phyloP scores from a whole-genome alignment of 164 flowering plant species.

The Chimonanthus praecox region DNA sequence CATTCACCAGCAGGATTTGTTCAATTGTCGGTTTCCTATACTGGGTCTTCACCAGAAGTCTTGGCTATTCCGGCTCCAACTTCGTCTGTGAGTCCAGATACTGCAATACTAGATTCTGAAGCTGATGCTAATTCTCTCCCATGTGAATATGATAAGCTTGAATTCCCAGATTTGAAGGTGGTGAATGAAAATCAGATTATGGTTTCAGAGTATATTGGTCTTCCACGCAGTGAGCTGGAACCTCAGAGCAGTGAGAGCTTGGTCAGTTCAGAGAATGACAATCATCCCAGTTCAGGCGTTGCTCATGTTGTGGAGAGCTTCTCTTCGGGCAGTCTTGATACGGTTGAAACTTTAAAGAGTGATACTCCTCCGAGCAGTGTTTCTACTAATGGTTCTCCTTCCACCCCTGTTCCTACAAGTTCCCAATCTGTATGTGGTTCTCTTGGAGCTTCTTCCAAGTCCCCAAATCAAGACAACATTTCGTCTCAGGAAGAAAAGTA shows the following conservation, averaged over 20 bases:
- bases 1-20: constrained; percentile 97
- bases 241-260: constrained; percentile 49
- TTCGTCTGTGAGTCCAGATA: constrained; percentile 17
- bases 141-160: constrained; percentile 55
- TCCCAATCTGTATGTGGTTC: constrained; percentile 39
- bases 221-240: constrained; percentile 37
- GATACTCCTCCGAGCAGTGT: constrained; percentile 67
- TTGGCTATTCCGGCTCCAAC: constrained; percentile 39
- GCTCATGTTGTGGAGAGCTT: constrained; percentile 36
- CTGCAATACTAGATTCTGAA: constrained; percentile 31
- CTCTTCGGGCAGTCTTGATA: constrained; percentile 24
- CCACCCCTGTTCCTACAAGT: constrained; percentile 38
- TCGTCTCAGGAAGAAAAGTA: constrained; percentile 24
- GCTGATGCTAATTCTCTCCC: constrained; percentile 26
- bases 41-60: constrained; percentile 73
- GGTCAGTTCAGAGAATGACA: constrained; percentile 37
- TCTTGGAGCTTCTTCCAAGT: constrained; percentile 25
- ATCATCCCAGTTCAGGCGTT: constrained; percentile 24
- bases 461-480: constrained; percentile 31
- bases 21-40: constrained; percentile 55
- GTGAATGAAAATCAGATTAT: constrained; percentile 72
- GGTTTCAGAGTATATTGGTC: constrained; percentile 77
- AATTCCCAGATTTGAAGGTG: constrained; percentile 85
- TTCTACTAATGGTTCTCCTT: constrained; percentile 38
- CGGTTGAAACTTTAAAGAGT: constrained; percentile 24